Evolutionary conservation across 2,329 filamentous ascomycete genomes (phyloP), one percentile per base, ranked within the genome.

Genomic region (Rugonectria rugulosa): DNA sequence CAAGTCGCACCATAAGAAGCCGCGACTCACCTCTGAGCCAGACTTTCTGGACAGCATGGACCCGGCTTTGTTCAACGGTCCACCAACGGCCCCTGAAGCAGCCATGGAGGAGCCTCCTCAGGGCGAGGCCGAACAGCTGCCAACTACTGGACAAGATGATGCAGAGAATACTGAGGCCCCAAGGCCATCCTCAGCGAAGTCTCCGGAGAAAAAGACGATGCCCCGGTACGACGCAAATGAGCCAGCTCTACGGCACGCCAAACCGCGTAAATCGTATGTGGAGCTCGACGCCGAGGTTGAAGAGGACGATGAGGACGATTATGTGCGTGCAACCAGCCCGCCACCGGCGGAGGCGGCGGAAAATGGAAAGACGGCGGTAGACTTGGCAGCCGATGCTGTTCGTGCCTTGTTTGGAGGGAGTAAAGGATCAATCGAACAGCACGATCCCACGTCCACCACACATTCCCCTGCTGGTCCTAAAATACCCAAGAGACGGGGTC

Each of bases 161-260:
- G 29, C 43, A 11, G 51, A 47, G 17, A 41, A 20, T 40, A 10
- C 48, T 34, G 52, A 64, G n/a, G 41, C 64, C 56, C 12, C 32
- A 19, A 36, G 7, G 32, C 32, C 6, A 38, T 31, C 17, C 32
- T 57, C 12, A n/a, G 59, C 53, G 32, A 53, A 40, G 24, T 24
- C 38, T 26, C 23, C 32, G n/a, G 45, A 53, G 29, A 68, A 62
- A 50, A 62, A 44, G 15, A 51, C 57, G 17, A 59, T 59, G 27
- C 63, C 56, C 10, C 46, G 63, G 3, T 79, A 66, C 64, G 77
- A 81, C 40, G 74, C 76, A 2, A 78, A 83, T 15, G 73, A 80
- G 26, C 81, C 81, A 19, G 70, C 73, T 10, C 71, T 85, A 17
- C 76, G 82, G 19, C 81, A 83, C 56, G 80, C 82, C 8, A 82